These are phyloP conservation scores for Trebouxia gelatinosa DNA, from an alignment of 163 green algal species.

Conservation along the genomic window DNA sequence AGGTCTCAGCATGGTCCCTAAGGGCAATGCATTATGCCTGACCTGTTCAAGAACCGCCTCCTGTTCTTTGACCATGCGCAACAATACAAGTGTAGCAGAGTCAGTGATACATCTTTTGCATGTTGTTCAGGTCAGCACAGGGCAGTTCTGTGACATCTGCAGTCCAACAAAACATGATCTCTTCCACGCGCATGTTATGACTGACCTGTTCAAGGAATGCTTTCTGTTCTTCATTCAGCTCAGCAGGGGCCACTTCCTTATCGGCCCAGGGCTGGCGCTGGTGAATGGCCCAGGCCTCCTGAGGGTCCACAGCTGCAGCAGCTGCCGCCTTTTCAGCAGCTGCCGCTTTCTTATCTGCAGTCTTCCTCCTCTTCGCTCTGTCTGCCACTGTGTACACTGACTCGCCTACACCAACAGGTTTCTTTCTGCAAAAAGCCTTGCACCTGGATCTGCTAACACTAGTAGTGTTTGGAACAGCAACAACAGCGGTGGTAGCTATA, in stretches of 20 bases:
- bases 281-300: slow-evolving; percentile 30
- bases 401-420: slow-evolving; percentile 25
- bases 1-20: no score
- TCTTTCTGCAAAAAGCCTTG: not conserved
- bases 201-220: slow-evolving; percentile 64
- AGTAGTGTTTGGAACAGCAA: not conserved
- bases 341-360: slow-evolving; percentile 56
- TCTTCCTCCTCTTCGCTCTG: slow-evolving; percentile 60
- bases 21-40: no score
- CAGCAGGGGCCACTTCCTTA: slow-evolving; percentile 63
- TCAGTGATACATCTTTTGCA: no score
- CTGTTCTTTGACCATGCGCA: no score
- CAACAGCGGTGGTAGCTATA: not conserved
- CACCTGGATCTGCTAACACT: not conserved
- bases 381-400: slow-evolving; percentile 35
- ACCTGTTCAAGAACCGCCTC: no score
- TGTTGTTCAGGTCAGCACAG: no score
- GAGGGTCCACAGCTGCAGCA: not conserved
- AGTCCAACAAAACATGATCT: no score
- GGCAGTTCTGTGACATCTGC: no score
- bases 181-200: no score
- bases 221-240: slow-evolving; percentile 90
- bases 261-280: slow-evolving; percentile 78
- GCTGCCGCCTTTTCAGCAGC: slow-evolving; percentile 23
- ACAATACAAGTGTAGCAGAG: no score